Evolutionary conservation across 768 basidiomycete genomes (phyloP), one percentile per base, ranked within the genome.

Genomic region (Psilocybe cubensis): DNA sequence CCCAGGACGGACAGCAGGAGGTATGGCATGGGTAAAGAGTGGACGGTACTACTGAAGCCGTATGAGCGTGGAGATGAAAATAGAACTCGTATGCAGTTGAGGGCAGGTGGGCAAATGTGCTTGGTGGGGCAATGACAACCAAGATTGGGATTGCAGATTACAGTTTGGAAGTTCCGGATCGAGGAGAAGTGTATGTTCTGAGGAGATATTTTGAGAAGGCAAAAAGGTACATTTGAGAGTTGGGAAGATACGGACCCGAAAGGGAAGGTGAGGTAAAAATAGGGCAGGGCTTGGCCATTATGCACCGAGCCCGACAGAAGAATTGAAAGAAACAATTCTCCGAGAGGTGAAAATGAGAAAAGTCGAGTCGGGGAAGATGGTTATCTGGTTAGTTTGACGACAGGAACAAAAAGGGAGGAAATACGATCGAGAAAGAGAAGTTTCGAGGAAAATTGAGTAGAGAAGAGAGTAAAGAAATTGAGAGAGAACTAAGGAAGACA

Each of bases 101-200:
- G 35, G 35, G 35, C 35, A 38, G 35, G 35, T 38, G 35, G 35
- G 35, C 14, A n/a, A 14, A 38, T 38, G 35, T 38, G 35, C 35
- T 17, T 6, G 31, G 31, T 33, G 12, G 7, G 31, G 12, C 31
- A 38, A 14, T 38, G 35, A 4, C 35, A 14, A n/a, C 35, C 35
- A 12, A 33, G 31, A 33, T 6, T 7, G 35, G n/a, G 35, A 38
- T 38, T 46, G 44, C 2, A 46, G 44, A 46, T 24, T 54, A 54
- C 20, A 44, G 44, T 54, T 54, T 54, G 53, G 17, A 27, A 33
- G 20, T 54, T 54, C 53, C 53, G 45, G 35, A 54, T 54, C 23
- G 44, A 54, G 53, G 44, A 35, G 31, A 9, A 25, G 47, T 23
- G 40, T 9, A 20, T 23, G 48, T 57, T 51, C 44, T 57, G 50